phyloP scores from a whole-genome alignment of 148 eudicot genomes.

The Persicaria tinctoria region DNA sequence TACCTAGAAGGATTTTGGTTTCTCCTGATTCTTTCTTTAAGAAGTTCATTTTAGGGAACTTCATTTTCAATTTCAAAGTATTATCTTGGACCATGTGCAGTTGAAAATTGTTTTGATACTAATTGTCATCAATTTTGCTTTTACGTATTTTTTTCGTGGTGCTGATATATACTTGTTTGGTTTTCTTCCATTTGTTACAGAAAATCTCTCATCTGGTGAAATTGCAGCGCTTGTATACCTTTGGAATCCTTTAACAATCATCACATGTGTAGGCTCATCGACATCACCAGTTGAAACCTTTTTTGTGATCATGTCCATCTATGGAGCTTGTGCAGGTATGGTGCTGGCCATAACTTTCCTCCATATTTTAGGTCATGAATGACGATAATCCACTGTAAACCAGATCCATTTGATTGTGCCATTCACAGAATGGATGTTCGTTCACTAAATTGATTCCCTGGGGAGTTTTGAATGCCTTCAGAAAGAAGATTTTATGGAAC shows the following conservation, averaged over 20 bases:
- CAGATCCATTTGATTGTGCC: neutral
- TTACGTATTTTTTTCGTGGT: neutral
- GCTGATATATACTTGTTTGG: neutral
- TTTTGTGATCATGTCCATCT: conserved; percentile 60
- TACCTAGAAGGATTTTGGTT: neutral
- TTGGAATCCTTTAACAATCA: conserved; percentile 91
- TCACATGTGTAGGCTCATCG: conserved; percentile 76
- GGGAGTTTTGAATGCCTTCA: too few relatives aligned
- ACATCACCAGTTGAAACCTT: conserved; percentile 83
- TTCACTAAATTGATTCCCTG: too few relatives aligned
- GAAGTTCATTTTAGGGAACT: neutral
- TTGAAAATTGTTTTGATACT: neutral
- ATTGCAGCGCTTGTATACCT: conserved; percentile 83
- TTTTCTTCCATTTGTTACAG: conserved; percentile 28
- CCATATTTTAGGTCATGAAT: neutral
- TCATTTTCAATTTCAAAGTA: neutral
- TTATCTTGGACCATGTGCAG: neutral
- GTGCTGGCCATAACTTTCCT: conserved; percentile 12
- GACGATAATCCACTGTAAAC: neutral
- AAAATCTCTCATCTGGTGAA: conserved; percentile 58
- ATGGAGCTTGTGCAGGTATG: conserved; percentile 90
- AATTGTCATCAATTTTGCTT: neutral
- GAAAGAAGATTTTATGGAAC: too few relatives aligned
- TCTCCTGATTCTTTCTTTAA: conserved; percentile 1
- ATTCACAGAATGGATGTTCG: too few relatives aligned